These are phyloP conservation scores for Pythium phragmitis DNA, from an alignment of 352 stramenopile genomes.

Conservation along the genomic window DNA sequence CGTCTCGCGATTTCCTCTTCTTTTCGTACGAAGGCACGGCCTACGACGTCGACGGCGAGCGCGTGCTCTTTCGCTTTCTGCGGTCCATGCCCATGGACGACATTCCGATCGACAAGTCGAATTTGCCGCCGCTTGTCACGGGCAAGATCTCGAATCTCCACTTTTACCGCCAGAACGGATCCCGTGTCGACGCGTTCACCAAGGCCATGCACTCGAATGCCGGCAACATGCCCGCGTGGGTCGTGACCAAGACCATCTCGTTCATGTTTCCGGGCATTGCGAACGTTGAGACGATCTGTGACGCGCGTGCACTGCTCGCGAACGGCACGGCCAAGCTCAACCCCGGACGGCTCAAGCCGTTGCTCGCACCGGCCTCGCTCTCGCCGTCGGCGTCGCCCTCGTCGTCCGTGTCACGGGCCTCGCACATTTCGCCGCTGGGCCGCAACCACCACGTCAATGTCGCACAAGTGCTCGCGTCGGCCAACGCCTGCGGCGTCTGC, in stretches of 20 bases:
- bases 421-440: too few species aligned
- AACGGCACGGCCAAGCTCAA: conserved; percentile 28
- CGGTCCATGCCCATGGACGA: conserved; percentile 43
- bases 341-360: conserved; percentile 11
- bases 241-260: conserved; percentile 42
- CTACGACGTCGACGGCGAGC: conserved; percentile 35
- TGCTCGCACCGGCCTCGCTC: not conserved
- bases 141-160: conserved; percentile 44
- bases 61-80: conserved; percentile 32
- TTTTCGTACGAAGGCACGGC: conserved; percentile 39
- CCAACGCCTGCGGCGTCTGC: conserved; percentile 35
- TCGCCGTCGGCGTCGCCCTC: conserved; percentile 15
- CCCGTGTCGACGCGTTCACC: conserved; percentile 31
- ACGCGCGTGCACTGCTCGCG: conserved; percentile 33
- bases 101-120: conserved; percentile 23
- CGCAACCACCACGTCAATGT: too few species aligned
- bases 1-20: conserved; percentile 44
- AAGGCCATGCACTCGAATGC: conserved; percentile 39
- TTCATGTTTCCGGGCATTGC: conserved; percentile 36
- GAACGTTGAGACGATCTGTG: conserved; percentile 36
- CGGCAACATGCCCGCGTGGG: conserved; percentile 34
- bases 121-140: conserved; percentile 32
- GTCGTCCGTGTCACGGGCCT: too few species aligned
- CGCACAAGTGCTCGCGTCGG: conserved; percentile 18
- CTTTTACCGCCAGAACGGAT: conserved; percentile 37